phyloP scores from a whole-genome alignment of 2,329 filamentous ascomycete genomes.

The Apiospora arundinis region DNA sequence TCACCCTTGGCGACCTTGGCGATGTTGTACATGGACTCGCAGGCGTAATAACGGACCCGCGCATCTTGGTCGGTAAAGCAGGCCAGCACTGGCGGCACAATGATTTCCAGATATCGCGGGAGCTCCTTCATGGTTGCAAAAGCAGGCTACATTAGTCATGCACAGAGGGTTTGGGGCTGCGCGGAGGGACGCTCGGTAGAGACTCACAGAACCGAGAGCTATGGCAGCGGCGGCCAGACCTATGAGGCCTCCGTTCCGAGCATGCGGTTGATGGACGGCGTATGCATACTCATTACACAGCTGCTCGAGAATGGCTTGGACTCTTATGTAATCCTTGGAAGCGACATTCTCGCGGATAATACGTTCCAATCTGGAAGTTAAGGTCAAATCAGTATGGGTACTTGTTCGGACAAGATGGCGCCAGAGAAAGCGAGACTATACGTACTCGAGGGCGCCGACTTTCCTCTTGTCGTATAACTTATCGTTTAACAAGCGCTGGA shows the following conservation, averaged over 20 bases:
- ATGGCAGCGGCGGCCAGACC: conserved; percentile 95
- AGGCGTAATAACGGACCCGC: conserved; percentile 95
- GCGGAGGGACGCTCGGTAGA: background rate
- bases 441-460: conserved; percentile 92
- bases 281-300: conserved; percentile 98
- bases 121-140: conserved; percentile 69
- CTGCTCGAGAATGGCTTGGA: conserved; percentile 90
- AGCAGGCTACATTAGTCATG: conserved; percentile 9
- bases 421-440: conserved; percentile 30
- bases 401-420: background rate
- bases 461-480: conserved; percentile 99
- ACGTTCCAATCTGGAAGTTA: conserved; percentile 75
- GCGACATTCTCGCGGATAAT: conserved; percentile 85
- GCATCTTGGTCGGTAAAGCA: conserved; percentile 99
- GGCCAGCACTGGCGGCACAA: conserved; percentile 93
- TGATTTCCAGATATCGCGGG: conserved; percentile 87
- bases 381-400: conserved; percentile 23
- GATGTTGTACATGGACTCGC: conserved; percentile 99
- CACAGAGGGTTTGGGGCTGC: background rate
- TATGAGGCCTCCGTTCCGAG: conserved; percentile 94
- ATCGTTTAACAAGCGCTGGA: conserved; percentile 92
- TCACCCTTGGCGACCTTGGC: conserved; percentile 99
- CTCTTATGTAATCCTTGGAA: conserved; percentile 77
- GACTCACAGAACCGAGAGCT: conserved; percentile 84
- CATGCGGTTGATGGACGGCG: conserved; percentile 94